Evolutionary conservation across 1,139 yeast genomes (phyloP).

Genomic region (Suhomyces maxii): DNA sequence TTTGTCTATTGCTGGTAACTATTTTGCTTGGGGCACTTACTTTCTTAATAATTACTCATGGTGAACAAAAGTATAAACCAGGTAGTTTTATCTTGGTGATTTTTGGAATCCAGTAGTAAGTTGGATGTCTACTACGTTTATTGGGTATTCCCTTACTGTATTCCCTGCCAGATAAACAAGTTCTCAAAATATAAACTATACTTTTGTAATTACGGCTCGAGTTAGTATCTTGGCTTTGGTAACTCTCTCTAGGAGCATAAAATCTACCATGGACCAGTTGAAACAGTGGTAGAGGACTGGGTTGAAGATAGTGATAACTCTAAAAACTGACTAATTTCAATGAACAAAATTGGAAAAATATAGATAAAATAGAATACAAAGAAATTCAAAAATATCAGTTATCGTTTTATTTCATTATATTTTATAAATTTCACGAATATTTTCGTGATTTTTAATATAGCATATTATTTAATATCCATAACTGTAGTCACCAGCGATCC

Average conservation of each 20-base stretch:
- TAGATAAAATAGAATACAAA: too few relatives aligned
- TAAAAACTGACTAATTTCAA: too few relatives aligned
- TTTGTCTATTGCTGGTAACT: constrained; percentile 59
- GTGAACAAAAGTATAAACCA: constrained; percentile 53
- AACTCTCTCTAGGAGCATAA: constrained; percentile 50
- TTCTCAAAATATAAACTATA: constrained; percentile 55
- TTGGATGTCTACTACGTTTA: constrained; percentile 35
- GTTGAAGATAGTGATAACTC: constrained; percentile 9
- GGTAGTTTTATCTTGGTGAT: constrained; percentile 64
- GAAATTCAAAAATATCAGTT: too few relatives aligned
- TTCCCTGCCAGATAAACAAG: constrained; percentile 43
- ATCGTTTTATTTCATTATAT: too few relatives aligned
- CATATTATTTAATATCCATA: not conserved
- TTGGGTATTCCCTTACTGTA: constrained; percentile 46
- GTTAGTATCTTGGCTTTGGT: constrained; percentile 42
- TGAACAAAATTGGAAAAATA: too few relatives aligned
- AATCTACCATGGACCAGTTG: constrained; percentile 50
- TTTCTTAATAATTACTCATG: constrained; percentile 46
- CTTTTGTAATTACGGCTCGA: constrained; percentile 52
- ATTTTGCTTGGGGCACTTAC: constrained; percentile 57
- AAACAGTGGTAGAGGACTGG: constrained; percentile 23
- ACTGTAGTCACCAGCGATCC: constrained; percentile 60
- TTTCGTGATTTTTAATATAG: not conserved
- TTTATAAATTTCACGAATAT: too few relatives aligned
- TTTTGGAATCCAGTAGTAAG: constrained; percentile 44